Evolutionary conservation across 2,329 filamentous ascomycete species (phyloP), one percentile per base, ranked within the genome.

Genomic region (Ophiocordyceps camponoti-leonardi): DNA sequence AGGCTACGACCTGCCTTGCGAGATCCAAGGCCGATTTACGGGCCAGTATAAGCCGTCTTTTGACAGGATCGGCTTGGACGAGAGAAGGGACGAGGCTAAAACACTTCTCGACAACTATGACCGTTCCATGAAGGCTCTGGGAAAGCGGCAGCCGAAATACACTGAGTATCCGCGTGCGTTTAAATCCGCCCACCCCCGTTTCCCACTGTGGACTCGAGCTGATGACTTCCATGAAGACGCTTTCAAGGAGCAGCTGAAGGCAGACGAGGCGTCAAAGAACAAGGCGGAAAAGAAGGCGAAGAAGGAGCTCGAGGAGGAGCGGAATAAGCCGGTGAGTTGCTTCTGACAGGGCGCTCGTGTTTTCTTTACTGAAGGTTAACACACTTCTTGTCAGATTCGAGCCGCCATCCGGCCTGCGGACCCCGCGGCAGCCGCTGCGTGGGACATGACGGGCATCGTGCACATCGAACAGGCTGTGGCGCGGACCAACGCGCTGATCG

Each of bases 391-490:
- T 14, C 41, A 66, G 57, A 56, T 67, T 22, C 67, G 68, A n/a
- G 49, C 65, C 28, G 59, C 61, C 5, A 61, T 54, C 4, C 67
- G 68, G 6, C 73, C 73, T 2, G 49, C 53, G 10, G 66, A 73
- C 43, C 58, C 62, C 11, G 60, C 64, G 16, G 69, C 68, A 47
- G 71, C 66, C 22, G 68, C 69, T 22, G 66, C 63, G 3, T 77
- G 72, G 71, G 73, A 77, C 52, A 62, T 67, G 0, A 65, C 72
- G 49, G 70, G 69, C 18, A 65, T 72, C 42, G 65, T 74, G 14
- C 56, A 69, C 46, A 57, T 75, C 47, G 67, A 71, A n/a, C 56
- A 61, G 33, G 52, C 58, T 48, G 59, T 63, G 54, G 55, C 55
- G 35, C 56, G 61, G 49, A 61, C 59, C 1, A 66, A 59, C 23